Evolutionary conservation across 306 rosid species (phyloP).

Genomic region (Cucumis melo): DNA sequence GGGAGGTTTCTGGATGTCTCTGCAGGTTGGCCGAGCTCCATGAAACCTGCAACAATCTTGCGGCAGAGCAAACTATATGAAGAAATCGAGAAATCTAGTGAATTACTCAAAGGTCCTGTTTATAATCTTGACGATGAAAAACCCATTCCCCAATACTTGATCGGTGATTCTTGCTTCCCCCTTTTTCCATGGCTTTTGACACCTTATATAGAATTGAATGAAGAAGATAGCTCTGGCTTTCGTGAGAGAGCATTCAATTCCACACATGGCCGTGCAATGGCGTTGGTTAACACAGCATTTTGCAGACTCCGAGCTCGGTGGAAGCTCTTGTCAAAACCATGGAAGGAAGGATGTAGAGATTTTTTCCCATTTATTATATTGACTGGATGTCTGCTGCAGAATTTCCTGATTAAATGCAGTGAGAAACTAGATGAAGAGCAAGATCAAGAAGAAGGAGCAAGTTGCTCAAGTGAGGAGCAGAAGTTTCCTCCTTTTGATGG

Average conservation of each 20-base stretch:
- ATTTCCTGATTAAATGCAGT: constrained; percentile 50
- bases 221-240: constrained; percentile 35
- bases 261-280: constrained; percentile 41
- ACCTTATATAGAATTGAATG: constrained; percentile 39
- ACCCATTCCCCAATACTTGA: constrained; percentile 51
- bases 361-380: constrained; percentile 57
- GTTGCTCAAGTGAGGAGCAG: constrained; percentile 17
- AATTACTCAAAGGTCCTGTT: constrained; percentile 40
- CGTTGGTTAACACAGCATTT: constrained; percentile 37
- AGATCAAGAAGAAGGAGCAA: constrained; percentile 14
- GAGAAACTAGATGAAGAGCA: constrained; percentile 15
- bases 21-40: constrained; percentile 67
- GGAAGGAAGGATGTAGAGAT: constrained; percentile 58
- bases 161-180: constrained; percentile 72
- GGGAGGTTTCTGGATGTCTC: constrained; percentile 75
- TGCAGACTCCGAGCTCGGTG: constrained; percentile 37
- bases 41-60: constrained; percentile 46
- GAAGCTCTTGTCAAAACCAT: constrained; percentile 48
- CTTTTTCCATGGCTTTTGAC: constrained; percentile 76
- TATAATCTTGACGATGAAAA: constrained; percentile 33
- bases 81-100: constrained; percentile 44
- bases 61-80: constrained; percentile 49
- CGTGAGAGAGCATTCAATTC: constrained; percentile 38
- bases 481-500: constrained; percentile 32
- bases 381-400: constrained; percentile 64